Evolutionary conservation across 2,329 filamentous ascomycete species (phyloP).

Genomic region (Alternaria viburni): DNA sequence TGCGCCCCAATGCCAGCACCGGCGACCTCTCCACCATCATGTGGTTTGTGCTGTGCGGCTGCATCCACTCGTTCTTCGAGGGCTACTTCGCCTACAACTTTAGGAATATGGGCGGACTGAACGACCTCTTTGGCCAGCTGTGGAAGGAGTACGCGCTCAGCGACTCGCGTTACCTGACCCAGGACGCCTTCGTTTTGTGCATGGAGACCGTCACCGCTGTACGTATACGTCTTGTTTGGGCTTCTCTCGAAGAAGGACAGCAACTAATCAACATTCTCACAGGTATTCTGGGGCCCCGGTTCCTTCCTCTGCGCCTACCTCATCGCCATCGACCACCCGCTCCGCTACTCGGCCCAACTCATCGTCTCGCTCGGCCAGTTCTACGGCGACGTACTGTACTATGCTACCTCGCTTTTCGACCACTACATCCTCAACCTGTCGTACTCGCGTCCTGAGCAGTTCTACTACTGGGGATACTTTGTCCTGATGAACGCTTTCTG

Average conservation of each 20-base stretch:
- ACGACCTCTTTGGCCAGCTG: constrained; percentile 79
- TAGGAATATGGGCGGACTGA: constrained; percentile 66
- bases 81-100: constrained; percentile 81
- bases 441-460: constrained; percentile 67
- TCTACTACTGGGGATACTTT: constrained; percentile 72
- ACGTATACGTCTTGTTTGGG: constrained; percentile 38
- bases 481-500: constrained; percentile 71
- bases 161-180: constrained; percentile 84
- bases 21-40: constrained; percentile 66
- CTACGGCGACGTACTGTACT: constrained; percentile 70
- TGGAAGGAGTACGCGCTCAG: constrained; percentile 94
- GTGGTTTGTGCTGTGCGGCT: constrained; percentile 79
- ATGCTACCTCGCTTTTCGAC: constrained; percentile 68
- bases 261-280: not conserved
- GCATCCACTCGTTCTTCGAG: constrained; percentile 82
- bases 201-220: constrained; percentile 84
- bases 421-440: constrained; percentile 60
- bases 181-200: constrained; percentile 80
- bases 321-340: constrained; percentile 60
- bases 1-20: constrained; percentile 60
- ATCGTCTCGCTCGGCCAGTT: constrained; percentile 68
- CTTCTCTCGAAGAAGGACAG: not conserved
- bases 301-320: constrained; percentile 63
- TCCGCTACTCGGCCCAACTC: constrained; percentile 65
- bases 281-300: constrained; percentile 67